Conservation (phyloP, 371 early-diverging fungal species). For the Polyrhizophydium stewartii region DNA sequence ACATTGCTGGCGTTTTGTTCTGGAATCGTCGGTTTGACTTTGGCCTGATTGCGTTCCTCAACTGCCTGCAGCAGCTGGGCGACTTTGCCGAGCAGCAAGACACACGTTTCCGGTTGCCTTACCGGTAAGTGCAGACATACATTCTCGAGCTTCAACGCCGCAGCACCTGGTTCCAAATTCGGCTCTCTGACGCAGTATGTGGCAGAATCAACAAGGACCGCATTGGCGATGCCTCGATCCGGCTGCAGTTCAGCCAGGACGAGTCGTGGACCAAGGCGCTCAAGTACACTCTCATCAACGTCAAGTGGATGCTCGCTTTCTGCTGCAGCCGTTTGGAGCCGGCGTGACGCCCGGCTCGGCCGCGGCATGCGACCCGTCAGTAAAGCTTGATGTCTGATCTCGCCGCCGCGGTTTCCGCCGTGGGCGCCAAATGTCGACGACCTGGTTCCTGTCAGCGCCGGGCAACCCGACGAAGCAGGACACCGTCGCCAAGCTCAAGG, state of each 20-base stretch:
- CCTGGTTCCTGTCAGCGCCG: slow-evolving; percentile 42
- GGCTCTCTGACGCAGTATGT: neutral
- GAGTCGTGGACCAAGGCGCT: slow-evolving; percentile 91
- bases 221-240: slow-evolving; percentile 81
- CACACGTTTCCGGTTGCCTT: slow-evolving; percentile 72
- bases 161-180: neutral
- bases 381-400: no score
- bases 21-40: slow-evolving; percentile 82
- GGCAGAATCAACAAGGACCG: slow-evolving; percentile 79
- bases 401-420: no score
- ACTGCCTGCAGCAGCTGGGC: slow-evolving; percentile 82
- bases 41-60: slow-evolving; percentile 84
- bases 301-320: slow-evolving; percentile 78
- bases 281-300: slow-evolving; percentile 80
- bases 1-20: slow-evolving; percentile 76
- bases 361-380: no score
- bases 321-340: slow-evolving; percentile 7
- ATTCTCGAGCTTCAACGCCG: neutral
- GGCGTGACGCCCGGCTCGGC: no score
- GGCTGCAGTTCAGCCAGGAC: slow-evolving; percentile 81
- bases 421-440: slow-evolving; percentile 1
- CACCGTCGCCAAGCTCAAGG: slow-evolving; percentile 41
- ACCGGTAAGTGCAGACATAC: slow-evolving; percentile 43
- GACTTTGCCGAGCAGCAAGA: slow-evolving; percentile 76
- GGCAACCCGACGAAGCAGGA: slow-evolving; percentile 44